Conservation (phyloP, 345 rosid species). For the Citrus medica region DNA sequence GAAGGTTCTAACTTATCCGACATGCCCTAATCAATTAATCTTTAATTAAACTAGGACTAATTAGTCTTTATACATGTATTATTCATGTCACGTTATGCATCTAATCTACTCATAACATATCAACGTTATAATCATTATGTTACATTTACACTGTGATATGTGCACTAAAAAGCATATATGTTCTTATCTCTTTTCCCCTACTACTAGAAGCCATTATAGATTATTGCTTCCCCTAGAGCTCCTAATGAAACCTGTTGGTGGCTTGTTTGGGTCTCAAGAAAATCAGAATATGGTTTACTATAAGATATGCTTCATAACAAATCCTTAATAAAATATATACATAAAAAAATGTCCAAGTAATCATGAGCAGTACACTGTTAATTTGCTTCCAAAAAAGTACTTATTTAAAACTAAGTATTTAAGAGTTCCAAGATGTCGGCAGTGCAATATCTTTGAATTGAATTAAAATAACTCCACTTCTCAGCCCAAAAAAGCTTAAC, state of each 20-base stretch:
- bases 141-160: conserved; percentile 23
- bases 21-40: background rate
- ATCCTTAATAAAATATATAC: background rate
- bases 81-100: conserved; percentile 40
- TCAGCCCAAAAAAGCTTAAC: background rate
- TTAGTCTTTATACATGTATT: conserved; percentile 14
- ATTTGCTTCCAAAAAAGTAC: conserved; percentile 20
- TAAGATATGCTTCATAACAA: background rate
- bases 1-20: background rate
- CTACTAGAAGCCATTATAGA: conserved; percentile 10
- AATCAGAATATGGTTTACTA: background rate
- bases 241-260: conserved; percentile 30
- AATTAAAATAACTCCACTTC: background rate
- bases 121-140: conserved; percentile 35
- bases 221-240: conserved; percentile 23
- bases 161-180: background rate
- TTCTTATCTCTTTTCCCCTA: conserved; percentile 6
- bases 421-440: conserved; percentile 48
- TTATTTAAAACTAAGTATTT: conserved; percentile 14
- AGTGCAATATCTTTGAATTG: background rate
- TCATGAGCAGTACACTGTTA: conserved; percentile 30
- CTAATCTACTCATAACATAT: conserved; percentile 40
- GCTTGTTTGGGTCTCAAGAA: conserved; percentile 16
- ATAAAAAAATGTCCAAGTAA: conserved; percentile 18
- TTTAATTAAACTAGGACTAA: background rate